Evolutionary conservation across 2,329 filamentous ascomycete genomes (phyloP).

Genomic region (Penicillium sp.): DNA sequence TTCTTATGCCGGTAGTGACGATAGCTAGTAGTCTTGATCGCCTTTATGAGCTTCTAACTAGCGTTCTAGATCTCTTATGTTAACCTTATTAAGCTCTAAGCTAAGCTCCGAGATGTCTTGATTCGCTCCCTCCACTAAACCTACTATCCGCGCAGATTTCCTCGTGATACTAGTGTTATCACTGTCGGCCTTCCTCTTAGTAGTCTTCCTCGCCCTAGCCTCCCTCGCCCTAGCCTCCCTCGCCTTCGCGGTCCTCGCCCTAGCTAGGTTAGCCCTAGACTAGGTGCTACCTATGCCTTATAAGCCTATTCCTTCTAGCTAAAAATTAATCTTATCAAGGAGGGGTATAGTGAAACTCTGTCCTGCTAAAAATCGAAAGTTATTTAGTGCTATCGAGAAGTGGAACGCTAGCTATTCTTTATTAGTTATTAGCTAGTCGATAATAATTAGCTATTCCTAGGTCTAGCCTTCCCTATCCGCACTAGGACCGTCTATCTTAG

Average conservation of each 20-base stretch:
- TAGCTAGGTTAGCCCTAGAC: neutral
- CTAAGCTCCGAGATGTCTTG: neutral
- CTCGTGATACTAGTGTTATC: neutral
- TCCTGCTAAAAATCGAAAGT: no score
- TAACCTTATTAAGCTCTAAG: neutral
- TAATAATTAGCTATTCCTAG: neutral
- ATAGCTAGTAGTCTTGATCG: neutral
- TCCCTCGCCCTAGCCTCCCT: no score
- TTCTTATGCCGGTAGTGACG: conserved; percentile 5
- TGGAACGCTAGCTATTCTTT: neutral
- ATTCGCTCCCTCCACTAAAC: neutral
- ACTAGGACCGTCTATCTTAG: no score
- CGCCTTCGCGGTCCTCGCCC: neutral
- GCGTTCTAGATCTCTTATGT: neutral
- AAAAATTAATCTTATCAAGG: neutral
- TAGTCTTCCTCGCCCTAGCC: neutral
- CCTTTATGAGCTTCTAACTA: neutral
- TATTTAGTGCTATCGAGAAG: neutral
- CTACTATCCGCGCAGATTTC: neutral
- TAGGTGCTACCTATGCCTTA: neutral
- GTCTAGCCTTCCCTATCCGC: neutral
- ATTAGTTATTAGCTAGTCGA: no score
- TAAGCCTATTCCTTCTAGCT: neutral
- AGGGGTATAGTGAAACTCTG: neutral
- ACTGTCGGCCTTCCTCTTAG: neutral